Evolutionary conservation across 2,329 filamentous ascomycete genomes (phyloP).

Genomic region (Verticillium dahliae): DNA sequence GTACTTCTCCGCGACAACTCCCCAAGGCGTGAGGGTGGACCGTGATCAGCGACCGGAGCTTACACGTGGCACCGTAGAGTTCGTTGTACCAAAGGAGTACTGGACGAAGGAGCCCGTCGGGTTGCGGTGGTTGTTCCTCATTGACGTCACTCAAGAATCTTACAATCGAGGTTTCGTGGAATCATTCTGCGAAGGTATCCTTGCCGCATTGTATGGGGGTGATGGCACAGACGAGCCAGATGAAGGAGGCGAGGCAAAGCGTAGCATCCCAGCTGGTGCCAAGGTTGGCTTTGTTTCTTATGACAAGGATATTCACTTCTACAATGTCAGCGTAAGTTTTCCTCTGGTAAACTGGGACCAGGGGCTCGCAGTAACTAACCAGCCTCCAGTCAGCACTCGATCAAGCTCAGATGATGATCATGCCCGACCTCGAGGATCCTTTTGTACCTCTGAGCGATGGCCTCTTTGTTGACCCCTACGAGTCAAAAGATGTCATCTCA

Average conservation of each 20-base stretch:
- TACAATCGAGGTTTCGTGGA: conserved; percentile 87
- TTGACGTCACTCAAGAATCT: conserved; percentile 89
- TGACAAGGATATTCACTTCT: conserved; percentile 96
- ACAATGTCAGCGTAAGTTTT: conserved; percentile 74
- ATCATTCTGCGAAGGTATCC: conserved; percentile 83
- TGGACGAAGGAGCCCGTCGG: conserved; percentile 93
- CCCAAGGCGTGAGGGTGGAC: conserved; percentile 80
- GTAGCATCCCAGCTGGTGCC: conserved; percentile 65
- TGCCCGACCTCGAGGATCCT: conserved; percentile 94
- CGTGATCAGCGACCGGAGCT: conserved; percentile 84
- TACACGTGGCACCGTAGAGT: conserved; percentile 88
- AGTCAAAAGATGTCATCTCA: conserved; percentile 79
- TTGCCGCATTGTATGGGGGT: conserved; percentile 74
- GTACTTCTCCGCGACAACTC: conserved; percentile 89
- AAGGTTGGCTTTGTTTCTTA: conserved; percentile 95
- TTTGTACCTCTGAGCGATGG: conserved; percentile 90
- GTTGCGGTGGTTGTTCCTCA: conserved; percentile 80
- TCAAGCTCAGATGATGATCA: conserved; percentile 95
- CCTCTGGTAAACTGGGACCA: too few species aligned
- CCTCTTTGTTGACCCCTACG: conserved; percentile 88
- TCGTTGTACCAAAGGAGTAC: conserved; percentile 95
- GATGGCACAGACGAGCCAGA: conserved; percentile 46
- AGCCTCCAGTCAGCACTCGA: conserved; percentile 58
- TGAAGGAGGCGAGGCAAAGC: conserved; percentile 45
- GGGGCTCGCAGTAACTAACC: background rate